Base-by-base conservation (phyloP, 352 stramenopile genomes). In the Phytophthora hibernalis region DNA sequence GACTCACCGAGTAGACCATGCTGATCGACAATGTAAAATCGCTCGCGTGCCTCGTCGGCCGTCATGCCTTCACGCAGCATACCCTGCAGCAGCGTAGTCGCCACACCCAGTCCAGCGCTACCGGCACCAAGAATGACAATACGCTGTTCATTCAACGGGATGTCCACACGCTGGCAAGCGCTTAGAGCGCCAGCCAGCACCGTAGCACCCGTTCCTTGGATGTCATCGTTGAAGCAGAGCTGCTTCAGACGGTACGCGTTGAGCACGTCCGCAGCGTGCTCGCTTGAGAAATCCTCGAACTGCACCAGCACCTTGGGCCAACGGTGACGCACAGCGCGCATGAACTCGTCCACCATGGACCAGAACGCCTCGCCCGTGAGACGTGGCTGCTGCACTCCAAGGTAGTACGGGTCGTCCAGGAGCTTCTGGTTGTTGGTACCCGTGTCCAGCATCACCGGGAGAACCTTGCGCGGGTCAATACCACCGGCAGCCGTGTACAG, bases 161-260 rank as follows among this genome's bases (percentile, higher is more conserved):
- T 82, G 12, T 84, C 47, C 3, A 93, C 85, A n/a, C 73, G 86
- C 38, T 74, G 71, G 20, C 87, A 92, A n/a, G 85, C 87, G 47
- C 81, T 92, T 15, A 95, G 65, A 63, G 85, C 82, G 12, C 97
- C 97, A 31, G 96, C 96, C 43, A 99, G 67, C 55, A 98, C 91
- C 0, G 96, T 98, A 11, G 96, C 95, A 49, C 95, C 97, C 7
- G 97, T 99, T 26, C 97, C 97, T 70, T 99, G 97, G 68, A 99
- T 99, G 73, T 99, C 97, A 82, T 99, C 97, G 74, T 99, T 99
- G 72, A 98, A 98, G 70, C 93, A 98, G 28, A 98, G 74, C 62
- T 98, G 87, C 61, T 97, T 90, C 20, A 98, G 57, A n/a, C 95
- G 86, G 76, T 99, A 99, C 16, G 95, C 95, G 54, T 98, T 96